Evolutionary conservation across 306 rosid species (phyloP), one percentile per base, ranked within the genome.

Genomic region (Oxytropis ochrocephala): DNA sequence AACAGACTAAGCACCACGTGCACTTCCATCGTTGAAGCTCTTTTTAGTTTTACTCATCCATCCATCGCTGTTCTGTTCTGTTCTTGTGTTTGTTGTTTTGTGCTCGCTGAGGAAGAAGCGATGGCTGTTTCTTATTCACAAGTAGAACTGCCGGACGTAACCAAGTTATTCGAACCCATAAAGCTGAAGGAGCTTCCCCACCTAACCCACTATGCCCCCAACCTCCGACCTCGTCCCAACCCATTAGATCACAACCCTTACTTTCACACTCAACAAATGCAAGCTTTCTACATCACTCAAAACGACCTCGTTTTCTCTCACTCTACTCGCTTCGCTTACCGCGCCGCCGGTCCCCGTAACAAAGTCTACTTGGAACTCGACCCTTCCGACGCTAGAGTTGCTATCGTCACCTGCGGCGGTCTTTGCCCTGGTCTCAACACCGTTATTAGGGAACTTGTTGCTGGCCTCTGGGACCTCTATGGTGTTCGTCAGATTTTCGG

Each of bases 361-460:
- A 9, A 6, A 1, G 44, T 78, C 6, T 30, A 2, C 74, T 65
- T 72, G 8, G 5, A 76, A 2, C 71, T 64, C 6, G 5, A 76
- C 1, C 73, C 89, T 24, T 29, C 71, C 0, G 17, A 6, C 5
- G 54, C 52, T 0, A 78, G 79, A 41, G 96, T 60, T 8, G 96
- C 92, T n/a, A 83, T 92, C 8, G 95, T 92, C 6, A 72, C 78
- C 4, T 78, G 82, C 51, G 82, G 82, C 3, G 82, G 82, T 2
- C 78, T 78, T 0, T 78, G 82, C 42, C 98, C 98, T 4, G 96
- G 98, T 12, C 59, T 87, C 3, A 92, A 92, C 76, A 92, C 98
- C 18, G 96, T 87, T 17, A 82, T 89, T 43, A 72, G 98, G 69
- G 98, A 92, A 83, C 89, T 92, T 1, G 82, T 78, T 0, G 70